These are phyloP conservation scores for Vitis hybrid DNA, from an alignment of 177 flowering plant species.

Conservation along the genomic window DNA sequence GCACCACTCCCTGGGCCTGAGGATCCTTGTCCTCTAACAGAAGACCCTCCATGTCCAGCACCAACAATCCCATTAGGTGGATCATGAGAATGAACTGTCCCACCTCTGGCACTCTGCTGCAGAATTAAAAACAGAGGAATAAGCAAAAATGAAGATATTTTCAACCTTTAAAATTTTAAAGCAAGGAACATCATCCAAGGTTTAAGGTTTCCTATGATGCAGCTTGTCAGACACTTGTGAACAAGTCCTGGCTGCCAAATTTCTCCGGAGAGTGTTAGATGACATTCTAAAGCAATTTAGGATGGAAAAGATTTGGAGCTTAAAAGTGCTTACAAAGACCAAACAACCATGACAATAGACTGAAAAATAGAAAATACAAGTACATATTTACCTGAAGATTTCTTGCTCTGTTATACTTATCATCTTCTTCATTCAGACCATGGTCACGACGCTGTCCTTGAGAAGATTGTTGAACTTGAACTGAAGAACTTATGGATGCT, in stretches of 20 bases:
- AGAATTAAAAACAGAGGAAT: not conserved
- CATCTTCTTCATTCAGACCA: conserved; percentile 34
- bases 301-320: no score
- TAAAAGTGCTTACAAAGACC: no score
- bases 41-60: conserved; percentile 29
- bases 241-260: no score
- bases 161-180: no score
- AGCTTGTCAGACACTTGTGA: no score
- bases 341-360: no score
- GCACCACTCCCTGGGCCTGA: conserved; percentile 33
- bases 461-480: conserved; percentile 55
- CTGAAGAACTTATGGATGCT: conserved; percentile 51
- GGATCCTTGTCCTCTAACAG: conserved; percentile 36
- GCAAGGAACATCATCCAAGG: no score
- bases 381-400: conserved; percentile 18
- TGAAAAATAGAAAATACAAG: no score
- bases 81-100: conserved; percentile 21
- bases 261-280: no score
- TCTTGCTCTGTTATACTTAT: conserved; percentile 35
- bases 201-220: no score
- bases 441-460: conserved; percentile 28
- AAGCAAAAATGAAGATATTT: not conserved
- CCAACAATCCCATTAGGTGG: conserved; percentile 25
- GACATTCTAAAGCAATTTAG: no score
- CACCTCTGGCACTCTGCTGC: conserved; percentile 37